A percentile compares a stretch with the other conserved stretches of the same genome.
Conservation (phyloP, 2,329 filamentous ascomycete genomes). For the Stenocarpella maydis region DNA sequence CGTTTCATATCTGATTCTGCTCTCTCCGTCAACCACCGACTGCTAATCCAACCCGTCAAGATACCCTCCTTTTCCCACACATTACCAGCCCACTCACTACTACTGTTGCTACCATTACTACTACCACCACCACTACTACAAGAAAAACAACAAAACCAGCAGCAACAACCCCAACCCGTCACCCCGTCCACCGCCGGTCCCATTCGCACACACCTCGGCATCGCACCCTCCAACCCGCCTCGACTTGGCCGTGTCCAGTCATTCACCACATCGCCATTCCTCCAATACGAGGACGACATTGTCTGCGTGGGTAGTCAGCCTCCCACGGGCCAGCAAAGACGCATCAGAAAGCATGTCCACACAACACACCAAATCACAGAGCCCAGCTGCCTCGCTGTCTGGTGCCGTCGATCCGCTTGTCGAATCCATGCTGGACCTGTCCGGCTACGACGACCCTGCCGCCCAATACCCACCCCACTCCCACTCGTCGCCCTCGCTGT, state of each 20-base stretch:
- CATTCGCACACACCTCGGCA: too few species aligned
- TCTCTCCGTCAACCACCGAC: background rate
- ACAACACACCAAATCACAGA: conserved; percentile 40
- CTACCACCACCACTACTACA: too few species aligned
- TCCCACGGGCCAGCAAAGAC: conserved; percentile 1
- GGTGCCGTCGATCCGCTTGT: conserved; percentile 58
- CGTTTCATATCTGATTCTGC: background rate
- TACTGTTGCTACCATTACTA: too few species aligned
- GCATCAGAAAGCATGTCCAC: conserved; percentile 37
- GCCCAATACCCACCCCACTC: conserved; percentile 39
- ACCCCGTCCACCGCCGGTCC: too few species aligned
- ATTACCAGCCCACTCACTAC: background rate
- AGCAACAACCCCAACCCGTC: too few species aligned
- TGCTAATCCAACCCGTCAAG: background rate
- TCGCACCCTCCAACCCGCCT: too few species aligned
- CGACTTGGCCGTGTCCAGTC: too few species aligned
- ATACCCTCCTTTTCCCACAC: background rate
- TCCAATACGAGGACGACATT: background rate
- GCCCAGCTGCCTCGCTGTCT: conserved; percentile 43
- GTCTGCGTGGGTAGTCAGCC: conserved; percentile 1
- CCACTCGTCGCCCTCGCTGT: conserved; percentile 68
- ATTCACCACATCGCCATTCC: background rate
- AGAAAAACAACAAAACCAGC: too few species aligned
- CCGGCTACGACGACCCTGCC: conserved; percentile 68
- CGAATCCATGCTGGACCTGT: conserved; percentile 67